Evolutionary conservation across 176 grass and related monocot genomes (phyloP).

Genomic region (Musa acuminata): DNA sequence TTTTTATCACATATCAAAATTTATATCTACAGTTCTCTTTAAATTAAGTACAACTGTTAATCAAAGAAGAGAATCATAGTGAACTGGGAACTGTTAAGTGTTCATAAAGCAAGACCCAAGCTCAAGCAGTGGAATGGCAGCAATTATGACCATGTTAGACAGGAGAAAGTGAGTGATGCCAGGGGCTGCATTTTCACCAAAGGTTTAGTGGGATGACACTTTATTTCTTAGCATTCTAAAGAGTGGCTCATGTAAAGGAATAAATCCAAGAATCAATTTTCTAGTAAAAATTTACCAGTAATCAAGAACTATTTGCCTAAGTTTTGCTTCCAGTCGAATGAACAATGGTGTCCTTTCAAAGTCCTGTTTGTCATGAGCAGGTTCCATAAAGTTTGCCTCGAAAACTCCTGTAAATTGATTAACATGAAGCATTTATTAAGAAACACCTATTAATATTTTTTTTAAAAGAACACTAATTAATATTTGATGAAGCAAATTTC

Average conservation of each 20-base stretch:
- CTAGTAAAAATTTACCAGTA: constrained; percentile 52
- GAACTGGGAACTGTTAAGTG: no score
- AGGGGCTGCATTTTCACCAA: no score
- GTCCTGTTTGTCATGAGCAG: constrained; percentile 97
- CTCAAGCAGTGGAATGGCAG: no score
- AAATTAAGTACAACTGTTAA: no score
- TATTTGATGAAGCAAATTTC: constrained; percentile 16
- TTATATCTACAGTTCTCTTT: no score
- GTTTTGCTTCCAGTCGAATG: constrained; percentile 69
- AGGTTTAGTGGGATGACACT: no score
- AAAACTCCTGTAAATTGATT: constrained; percentile 68
- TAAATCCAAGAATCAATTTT: not conserved
- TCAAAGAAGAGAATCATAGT: no score
- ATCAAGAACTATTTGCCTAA: constrained; percentile 81
- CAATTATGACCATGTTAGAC: no score
- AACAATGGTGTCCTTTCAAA: constrained; percentile 92
- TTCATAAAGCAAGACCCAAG: no score
- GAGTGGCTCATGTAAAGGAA: not conserved
- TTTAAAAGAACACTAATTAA: not conserved
- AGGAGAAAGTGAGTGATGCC: no score
- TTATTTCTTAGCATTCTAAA: no score
- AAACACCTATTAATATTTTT: not conserved
- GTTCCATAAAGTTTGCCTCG: constrained; percentile 97
- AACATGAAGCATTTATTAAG: constrained; percentile 20
- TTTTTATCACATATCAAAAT: no score